Conservation (phyloP, 108 stramenopile genomes). For the Cylindrotheca fusiformis region DNA sequence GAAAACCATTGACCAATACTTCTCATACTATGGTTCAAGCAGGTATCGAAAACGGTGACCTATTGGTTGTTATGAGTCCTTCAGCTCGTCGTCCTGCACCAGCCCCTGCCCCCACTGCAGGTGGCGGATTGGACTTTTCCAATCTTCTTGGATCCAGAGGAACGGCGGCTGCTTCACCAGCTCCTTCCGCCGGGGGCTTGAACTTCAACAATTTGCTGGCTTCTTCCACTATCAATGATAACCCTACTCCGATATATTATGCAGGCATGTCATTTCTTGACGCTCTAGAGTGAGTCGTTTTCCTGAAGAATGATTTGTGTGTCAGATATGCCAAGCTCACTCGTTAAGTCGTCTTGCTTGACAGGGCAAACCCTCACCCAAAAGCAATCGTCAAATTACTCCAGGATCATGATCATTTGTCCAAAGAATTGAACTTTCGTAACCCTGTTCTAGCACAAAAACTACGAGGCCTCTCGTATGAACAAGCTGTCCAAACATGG, state of each 20-base stretch:
- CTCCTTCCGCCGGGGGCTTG: constrained; percentile 25
- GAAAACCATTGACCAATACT: constrained; percentile 16
- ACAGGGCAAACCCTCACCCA: constrained; percentile 67
- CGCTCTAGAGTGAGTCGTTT: constrained; percentile 37
- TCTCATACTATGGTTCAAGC: constrained; percentile 23
- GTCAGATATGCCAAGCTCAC: too few relatives aligned
- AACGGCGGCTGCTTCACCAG: constrained; percentile 6
- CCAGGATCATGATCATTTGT: constrained; percentile 54
- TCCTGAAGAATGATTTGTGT: neutral
- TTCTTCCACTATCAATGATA: neutral
- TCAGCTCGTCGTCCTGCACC: constrained; percentile 11
- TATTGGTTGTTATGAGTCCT: constrained; percentile 37
- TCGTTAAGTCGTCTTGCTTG: too few relatives aligned
- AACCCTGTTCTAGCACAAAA: constrained; percentile 52
- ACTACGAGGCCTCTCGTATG: constrained; percentile 28
- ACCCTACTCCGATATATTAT: constrained; percentile 51
- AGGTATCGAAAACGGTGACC: constrained; percentile 54
- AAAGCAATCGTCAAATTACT: constrained; percentile 58
- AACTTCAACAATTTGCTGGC: constrained; percentile 36
- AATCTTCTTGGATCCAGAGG: constrained; percentile 38
- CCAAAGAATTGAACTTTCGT: constrained; percentile 86
- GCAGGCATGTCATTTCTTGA: constrained; percentile 82
- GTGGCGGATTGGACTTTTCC: constrained; percentile 72
- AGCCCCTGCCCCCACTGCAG: constrained; percentile 24
- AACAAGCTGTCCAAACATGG: constrained; percentile 60